Evolutionary conservation across 306 rosid genomes (phyloP).

Genomic region (Vigna reflexopilosa): DNA sequence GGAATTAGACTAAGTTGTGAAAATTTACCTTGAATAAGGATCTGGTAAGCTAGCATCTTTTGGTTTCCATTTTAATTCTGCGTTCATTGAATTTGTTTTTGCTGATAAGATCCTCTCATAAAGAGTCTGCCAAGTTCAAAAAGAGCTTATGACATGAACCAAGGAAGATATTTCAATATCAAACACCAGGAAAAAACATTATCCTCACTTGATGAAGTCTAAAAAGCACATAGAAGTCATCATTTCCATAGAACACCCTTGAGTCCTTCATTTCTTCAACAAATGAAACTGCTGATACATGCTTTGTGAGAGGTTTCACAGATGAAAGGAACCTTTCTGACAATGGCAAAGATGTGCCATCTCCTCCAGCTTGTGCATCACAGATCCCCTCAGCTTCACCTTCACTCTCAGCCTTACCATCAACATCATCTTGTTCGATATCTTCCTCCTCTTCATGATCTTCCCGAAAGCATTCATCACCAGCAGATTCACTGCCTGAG

Average conservation of each 20-base stretch:
- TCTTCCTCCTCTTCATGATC: conserved; percentile 87
- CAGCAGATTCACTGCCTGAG: conserved; percentile 93
- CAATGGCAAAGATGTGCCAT: conserved; percentile 64
- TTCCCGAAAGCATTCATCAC: conserved; percentile 86
- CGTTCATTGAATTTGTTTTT: conserved; percentile 68
- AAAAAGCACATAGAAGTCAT: conserved; percentile 84
- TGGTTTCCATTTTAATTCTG: conserved; percentile 76
- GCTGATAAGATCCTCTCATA: conserved; percentile 92
- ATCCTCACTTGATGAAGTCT: conserved; percentile 96
- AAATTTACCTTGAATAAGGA: conserved; percentile 72
- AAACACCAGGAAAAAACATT: conserved; percentile 21
- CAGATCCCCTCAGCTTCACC: conserved; percentile 90
- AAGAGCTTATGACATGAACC: conserved; percentile 35
- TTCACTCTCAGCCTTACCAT: conserved; percentile 96
- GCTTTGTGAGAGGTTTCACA: conserved; percentile 90
- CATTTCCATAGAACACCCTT: conserved; percentile 87
- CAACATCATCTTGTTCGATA: conserved; percentile 74
- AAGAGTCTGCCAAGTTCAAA: conserved; percentile 70
- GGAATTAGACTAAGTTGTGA: conserved; percentile 17
- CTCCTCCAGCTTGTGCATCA: conserved; percentile 78
- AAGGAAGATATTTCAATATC: conserved; percentile 2
- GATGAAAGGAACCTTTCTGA: conserved; percentile 78
- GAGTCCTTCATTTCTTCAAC: conserved; percentile 66
- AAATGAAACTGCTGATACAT: conserved; percentile 57
- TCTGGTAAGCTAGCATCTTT: conserved; percentile 70